Evolutionary conservation across 1,284 basidiomycete species (phyloP).

Genomic region (Heterobasidion occidentale): DNA sequence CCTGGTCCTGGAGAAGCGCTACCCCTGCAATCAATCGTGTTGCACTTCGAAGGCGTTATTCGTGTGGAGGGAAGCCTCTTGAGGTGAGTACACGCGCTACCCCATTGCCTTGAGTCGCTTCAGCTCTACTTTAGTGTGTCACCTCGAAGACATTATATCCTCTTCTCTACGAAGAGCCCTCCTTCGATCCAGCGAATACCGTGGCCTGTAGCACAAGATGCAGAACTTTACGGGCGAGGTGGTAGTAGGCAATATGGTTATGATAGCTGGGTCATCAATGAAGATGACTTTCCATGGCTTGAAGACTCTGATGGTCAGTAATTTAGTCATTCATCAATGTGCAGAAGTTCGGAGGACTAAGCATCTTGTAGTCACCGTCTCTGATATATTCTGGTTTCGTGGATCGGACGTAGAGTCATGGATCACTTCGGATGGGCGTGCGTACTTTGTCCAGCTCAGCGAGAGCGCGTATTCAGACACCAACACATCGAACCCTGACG

Average conservation of each 20-base stretch:
- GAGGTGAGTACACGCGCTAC: constrained; percentile 34
- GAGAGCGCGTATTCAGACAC: constrained; percentile 21
- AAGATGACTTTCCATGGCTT: constrained; percentile 67
- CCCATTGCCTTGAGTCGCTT: neutral
- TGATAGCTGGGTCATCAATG: constrained; percentile 67
- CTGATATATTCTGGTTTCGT: constrained; percentile 48
- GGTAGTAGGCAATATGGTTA: constrained; percentile 26
- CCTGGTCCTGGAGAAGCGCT: constrained; percentile 75
- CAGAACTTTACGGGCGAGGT: constrained; percentile 18
- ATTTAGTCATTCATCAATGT: neutral
- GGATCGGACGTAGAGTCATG: constrained; percentile 63
- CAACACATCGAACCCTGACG: constrained; percentile 12
- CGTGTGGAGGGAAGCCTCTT: constrained; percentile 69
- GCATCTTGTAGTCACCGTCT: constrained; percentile 42
- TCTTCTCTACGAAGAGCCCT: constrained; percentile 67
- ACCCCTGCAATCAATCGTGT: constrained; percentile 52
- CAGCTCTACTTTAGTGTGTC: constrained; percentile 45
- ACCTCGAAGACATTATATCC: constrained; percentile 55
- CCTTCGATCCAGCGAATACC: constrained; percentile 72
- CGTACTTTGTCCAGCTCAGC: constrained; percentile 63
- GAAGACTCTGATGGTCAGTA: constrained; percentile 57
- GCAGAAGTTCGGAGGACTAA: too few species aligned
- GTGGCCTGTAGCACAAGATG: constrained; percentile 54
- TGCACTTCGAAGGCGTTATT: constrained; percentile 79
- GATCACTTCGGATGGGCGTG: constrained; percentile 76